Evolutionary conservation across 2,329 filamentous ascomycete genomes (phyloP).

Genomic region (Sporothrix phasma): DNA sequence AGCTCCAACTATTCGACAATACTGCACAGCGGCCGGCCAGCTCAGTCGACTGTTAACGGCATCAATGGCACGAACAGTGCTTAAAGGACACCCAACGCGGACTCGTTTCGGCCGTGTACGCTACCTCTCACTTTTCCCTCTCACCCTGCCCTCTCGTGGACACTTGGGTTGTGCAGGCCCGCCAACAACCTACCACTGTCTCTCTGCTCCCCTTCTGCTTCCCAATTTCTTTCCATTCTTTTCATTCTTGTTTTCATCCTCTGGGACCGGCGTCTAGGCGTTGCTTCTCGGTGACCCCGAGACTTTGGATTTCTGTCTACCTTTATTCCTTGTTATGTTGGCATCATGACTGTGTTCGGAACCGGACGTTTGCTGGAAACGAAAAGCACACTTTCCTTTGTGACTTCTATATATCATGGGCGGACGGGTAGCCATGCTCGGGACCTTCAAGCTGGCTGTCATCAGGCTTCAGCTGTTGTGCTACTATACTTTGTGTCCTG

Average conservation of each 20-base stretch:
- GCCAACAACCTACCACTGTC: neutral
- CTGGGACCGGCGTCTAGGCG: neutral
- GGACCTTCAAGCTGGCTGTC: neutral
- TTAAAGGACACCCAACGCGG: neutral
- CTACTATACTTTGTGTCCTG: neutral
- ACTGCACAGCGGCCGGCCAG: neutral
- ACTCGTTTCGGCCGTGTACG: neutral
- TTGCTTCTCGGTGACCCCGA: neutral
- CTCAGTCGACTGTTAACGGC: constrained; percentile 20
- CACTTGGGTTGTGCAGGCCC: too few relatives aligned
- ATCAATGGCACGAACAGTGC: constrained; percentile 18
- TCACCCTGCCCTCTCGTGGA: neutral
- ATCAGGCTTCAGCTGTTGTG: neutral
- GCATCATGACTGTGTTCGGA: constrained; percentile 1
- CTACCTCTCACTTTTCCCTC: neutral
- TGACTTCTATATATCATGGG: neutral
- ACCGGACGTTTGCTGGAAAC: neutral
- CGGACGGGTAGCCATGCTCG: neutral
- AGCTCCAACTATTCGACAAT: neutral
- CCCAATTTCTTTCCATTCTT: neutral
- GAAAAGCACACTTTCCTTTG: neutral
- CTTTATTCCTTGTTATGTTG: neutral
- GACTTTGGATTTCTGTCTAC: neutral
- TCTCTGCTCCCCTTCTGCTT: neutral
- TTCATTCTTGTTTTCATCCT: neutral